phyloP scores from a whole-genome alignment of 1,284 basidiomycete genomes.

The Microbotryum scabiosae region DNA sequence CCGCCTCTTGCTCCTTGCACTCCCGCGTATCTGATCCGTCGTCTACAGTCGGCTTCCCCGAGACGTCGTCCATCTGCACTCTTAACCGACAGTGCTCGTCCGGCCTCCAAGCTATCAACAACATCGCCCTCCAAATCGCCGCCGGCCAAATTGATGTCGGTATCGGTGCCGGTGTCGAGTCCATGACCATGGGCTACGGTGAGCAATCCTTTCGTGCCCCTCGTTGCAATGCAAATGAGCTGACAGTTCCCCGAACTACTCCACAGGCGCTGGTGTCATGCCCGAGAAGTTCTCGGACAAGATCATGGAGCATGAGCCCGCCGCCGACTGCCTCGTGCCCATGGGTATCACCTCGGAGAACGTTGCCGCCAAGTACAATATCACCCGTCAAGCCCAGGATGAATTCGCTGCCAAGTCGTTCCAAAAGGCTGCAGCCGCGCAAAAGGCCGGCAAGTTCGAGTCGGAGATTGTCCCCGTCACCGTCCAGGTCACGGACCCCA shows the following conservation, averaged over 20 bases:
- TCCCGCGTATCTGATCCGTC: constrained; percentile 48
- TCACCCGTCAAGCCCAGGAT: constrained; percentile 70
- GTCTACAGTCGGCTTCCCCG: constrained; percentile 85
- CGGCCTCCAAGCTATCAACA: constrained; percentile 76
- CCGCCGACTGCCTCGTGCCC: constrained; percentile 85
- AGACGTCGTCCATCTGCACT: constrained; percentile 70
- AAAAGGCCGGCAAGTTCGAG: constrained; percentile 82
- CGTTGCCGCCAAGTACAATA: constrained; percentile 67
- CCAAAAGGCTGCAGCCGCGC: constrained; percentile 75
- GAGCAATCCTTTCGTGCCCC: too few species aligned
- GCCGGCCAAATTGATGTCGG: constrained; percentile 38
- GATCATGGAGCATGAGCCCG: constrained; percentile 66
- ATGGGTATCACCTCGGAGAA: constrained; percentile 58
- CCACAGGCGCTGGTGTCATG: constrained; percentile 49
- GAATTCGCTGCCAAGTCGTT: constrained; percentile 74
- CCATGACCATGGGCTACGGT: constrained; percentile 60
- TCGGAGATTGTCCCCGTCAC: constrained; percentile 73
- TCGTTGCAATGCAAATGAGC: constrained; percentile 50
- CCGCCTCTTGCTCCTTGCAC: neutral
- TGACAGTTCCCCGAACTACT: too few species aligned
- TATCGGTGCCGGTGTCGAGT: constrained; percentile 89
- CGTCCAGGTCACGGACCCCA: constrained; percentile 68
- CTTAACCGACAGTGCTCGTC: constrained; percentile 94
- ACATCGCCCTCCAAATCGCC: constrained; percentile 81
- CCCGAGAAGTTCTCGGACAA: constrained; percentile 70